phyloP scores from a whole-genome alignment of 768 basidiomycete genomes.

The Mycena leptocephala region DNA sequence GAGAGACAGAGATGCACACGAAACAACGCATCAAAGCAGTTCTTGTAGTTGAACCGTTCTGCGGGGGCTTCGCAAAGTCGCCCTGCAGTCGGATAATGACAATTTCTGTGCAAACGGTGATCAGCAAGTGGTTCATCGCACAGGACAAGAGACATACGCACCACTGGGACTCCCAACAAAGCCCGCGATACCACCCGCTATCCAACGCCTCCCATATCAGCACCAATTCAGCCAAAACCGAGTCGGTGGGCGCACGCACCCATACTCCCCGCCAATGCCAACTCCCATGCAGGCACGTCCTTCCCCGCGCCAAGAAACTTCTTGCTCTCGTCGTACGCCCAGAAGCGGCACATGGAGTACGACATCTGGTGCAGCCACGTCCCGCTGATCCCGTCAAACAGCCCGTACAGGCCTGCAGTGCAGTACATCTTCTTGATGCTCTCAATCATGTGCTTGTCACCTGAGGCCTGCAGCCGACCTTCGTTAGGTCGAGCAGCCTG shows the following conservation, averaged over 20 bases:
- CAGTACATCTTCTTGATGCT: slow-evolving; percentile 87
- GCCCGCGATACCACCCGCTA: slow-evolving; percentile 91
- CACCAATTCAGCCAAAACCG: not conserved
- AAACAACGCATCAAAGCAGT: slow-evolving; percentile 91
- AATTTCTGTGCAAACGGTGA: slow-evolving; percentile 66
- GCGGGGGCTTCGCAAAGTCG: slow-evolving; percentile 90
- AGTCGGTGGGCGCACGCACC: slow-evolving; percentile 70
- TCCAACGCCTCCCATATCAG: not conserved
- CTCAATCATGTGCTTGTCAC: slow-evolving; percentile 92
- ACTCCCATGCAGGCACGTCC: slow-evolving; percentile 85
- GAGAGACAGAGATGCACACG: slow-evolving; percentile 69
- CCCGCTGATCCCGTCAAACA: slow-evolving; percentile 90
- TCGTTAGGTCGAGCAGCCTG: slow-evolving; percentile 91
- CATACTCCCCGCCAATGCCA: slow-evolving; percentile 89
- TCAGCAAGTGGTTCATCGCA: not conserved
- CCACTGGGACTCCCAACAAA: slow-evolving; percentile 92
- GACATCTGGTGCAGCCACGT: slow-evolving; percentile 96
- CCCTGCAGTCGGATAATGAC: slow-evolving; percentile 93
- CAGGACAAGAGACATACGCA: slow-evolving; percentile 46
- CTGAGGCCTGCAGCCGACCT: slow-evolving; percentile 94
- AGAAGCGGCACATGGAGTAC: slow-evolving; percentile 94
- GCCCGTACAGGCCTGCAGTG: slow-evolving; percentile 82
- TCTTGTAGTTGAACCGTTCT: slow-evolving; percentile 93
- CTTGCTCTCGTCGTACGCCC: slow-evolving; percentile 94
- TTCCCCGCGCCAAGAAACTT: slow-evolving; percentile 82